Evolutionary conservation across 306 rosid genomes (phyloP).

Genomic region (Oemleria cerasiformis): DNA sequence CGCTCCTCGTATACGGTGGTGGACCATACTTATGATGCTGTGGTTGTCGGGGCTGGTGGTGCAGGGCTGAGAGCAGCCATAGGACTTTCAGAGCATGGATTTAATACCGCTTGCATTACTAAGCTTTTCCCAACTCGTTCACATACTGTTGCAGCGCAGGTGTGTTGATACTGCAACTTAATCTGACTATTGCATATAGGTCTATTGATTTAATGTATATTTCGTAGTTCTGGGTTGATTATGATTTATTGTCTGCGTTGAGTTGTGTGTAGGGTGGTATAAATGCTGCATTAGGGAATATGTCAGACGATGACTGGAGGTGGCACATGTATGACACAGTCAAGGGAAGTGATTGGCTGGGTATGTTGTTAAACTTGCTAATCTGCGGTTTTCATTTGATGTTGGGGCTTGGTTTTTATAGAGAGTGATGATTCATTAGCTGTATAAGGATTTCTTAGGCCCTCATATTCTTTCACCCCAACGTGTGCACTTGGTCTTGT

Average conservation of each 20-base stretch:
- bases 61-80: conserved; percentile 96
- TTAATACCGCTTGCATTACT: conserved; percentile 93
- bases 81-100: conserved; percentile 93
- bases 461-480: neutral
- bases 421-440: neutral
- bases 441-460: neutral
- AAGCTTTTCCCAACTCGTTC: conserved; percentile 99
- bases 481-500: neutral
- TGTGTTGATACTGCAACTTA: conserved; percentile 12
- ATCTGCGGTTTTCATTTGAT: neutral
- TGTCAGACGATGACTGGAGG: conserved; percentile 96
- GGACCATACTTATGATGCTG: conserved; percentile 87
- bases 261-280: conserved; percentile 69
- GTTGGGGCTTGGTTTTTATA: neutral
- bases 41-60: conserved; percentile 96
- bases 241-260: conserved; percentile 16
- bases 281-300: conserved; percentile 90
- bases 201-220: conserved; percentile 12
- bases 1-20: conserved; percentile 74
- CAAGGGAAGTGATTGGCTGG: conserved; percentile 97
- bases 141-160: conserved; percentile 99
- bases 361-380: conserved; percentile 26
- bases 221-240: neutral
- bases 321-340: conserved; percentile 98
- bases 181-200: neutral